Base-by-base conservation (phyloP, 2,329 filamentous ascomycete genomes). In the Curvularia spicifera region DNA sequence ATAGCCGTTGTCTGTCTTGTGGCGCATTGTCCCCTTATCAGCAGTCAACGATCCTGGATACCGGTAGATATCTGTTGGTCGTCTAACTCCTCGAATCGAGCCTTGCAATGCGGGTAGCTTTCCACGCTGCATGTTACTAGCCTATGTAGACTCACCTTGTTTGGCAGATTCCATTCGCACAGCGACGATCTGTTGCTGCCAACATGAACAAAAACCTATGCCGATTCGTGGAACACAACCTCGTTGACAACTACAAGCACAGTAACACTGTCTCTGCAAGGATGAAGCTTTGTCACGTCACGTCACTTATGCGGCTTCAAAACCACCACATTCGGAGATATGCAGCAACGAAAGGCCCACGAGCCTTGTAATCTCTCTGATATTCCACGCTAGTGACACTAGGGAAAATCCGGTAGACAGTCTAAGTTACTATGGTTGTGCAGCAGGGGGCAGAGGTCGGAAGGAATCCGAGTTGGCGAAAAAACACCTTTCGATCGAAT, bases 301-400 rank as follows among this genome's bases (percentile, higher is more conserved):
- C 31, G 29, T 44, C 33, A 33, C 40, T 61, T 33, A 42, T 53
- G 35, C 49, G 35, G 46, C n/a, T 40, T 45, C 18, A 39, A 28
- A 28, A 37, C 12, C 44, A 40, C n/a, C 3, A 31, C 31, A 35
- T 55, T 31, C 31, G 43, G 29, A 47, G 15, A 47, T n/a, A 20
- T 49, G 57, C 35, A 50, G 48, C 42, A 42, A 44, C 22, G 35
- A 29, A 44, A 33, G 28, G 31, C 33, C 54, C 58, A 64, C 57
- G 56, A 66, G 62, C 57, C 48, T 56, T 58, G 49, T 56, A 60
- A 61, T 47, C 46, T 33, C 35, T 44, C 57, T 65, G 63, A 66
- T 52, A 56, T 51, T 42, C 43, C 35, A 59, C n/a, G 35, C 47
- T 42, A 42, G 40, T 39, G 42, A 35, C 53, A 49, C 53, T 44